Percentiles rank a stretch among this genome's conserved stretches.
These are phyloP conservation scores for Syzygium malaccense DNA, from an alignment of 441 rosid species.

Conservation along the genomic window DNA sequence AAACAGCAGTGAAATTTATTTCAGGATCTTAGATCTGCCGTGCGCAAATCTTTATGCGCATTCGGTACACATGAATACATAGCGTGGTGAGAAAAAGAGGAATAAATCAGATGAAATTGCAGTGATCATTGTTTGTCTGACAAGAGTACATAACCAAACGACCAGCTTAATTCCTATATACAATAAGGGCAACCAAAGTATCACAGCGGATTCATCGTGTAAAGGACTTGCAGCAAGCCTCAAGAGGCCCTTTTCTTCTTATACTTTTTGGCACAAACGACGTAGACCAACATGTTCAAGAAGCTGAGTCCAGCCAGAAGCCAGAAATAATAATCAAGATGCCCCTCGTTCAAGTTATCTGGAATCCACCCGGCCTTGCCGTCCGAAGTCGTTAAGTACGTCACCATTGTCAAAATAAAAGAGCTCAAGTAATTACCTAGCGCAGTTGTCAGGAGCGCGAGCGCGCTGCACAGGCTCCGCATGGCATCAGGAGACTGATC, in stretches of 20 bases:
- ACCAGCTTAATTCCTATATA: not conserved
- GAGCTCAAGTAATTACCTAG: constrained; percentile 79
- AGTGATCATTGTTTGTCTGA: not conserved
- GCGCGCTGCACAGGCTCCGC: constrained; percentile 78
- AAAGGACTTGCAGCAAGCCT: not conserved
- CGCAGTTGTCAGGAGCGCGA: constrained; percentile 57
- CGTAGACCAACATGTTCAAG: constrained; percentile 48
- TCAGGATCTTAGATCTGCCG: not conserved
- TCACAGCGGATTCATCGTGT: not conserved
- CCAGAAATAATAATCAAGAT: constrained; percentile 89
- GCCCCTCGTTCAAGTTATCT: constrained; percentile 70
- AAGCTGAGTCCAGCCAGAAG: constrained; percentile 71
- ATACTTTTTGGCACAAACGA: constrained; percentile 52
- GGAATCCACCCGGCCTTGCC: constrained; percentile 76
- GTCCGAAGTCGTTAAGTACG: constrained; percentile 49
- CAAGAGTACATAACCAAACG: not conserved
- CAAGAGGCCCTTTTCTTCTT: constrained; percentile 54
- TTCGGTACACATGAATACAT: not conserved
- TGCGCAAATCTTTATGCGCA: not conserved
- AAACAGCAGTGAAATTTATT: not conserved
- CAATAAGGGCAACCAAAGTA: not conserved
- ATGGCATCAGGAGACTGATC: constrained; percentile 90
- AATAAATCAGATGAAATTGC: not conserved
- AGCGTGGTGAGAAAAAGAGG: not conserved
- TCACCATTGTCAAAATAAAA: constrained; percentile 62